A percentile compares a stretch with the other conserved stretches of the same genome.
Evolutionary conservation across 2,329 filamentous ascomycete genomes (phyloP).

Genomic region (Aureobasidium vineae): DNA sequence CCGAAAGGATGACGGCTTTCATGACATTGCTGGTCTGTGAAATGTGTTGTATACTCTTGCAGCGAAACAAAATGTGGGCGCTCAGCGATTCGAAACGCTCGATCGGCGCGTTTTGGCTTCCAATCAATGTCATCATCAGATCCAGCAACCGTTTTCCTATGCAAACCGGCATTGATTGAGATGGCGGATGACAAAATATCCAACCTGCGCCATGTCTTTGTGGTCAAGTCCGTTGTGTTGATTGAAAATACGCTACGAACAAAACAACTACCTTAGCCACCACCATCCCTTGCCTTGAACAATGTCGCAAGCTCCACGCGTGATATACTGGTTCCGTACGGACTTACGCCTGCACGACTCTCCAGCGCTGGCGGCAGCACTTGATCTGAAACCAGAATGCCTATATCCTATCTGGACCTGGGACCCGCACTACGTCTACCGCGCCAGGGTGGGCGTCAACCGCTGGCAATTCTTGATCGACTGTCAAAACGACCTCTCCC

Average conservation of each 20-base stretch:
- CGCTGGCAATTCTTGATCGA: constrained; percentile 75
- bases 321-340: constrained; percentile 77
- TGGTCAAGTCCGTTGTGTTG: neutral
- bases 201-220: neutral
- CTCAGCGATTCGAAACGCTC: neutral
- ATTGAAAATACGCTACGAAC: neutral
- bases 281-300: neutral
- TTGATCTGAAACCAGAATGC: constrained; percentile 65
- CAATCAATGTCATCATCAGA: constrained; percentile 22
- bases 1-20: no score
- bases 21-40: no score
- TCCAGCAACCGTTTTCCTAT: constrained; percentile 4
- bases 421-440: constrained; percentile 78
- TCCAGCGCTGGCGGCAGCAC: constrained; percentile 67
- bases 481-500: constrained; percentile 68
- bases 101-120: constrained; percentile 6
- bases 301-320: constrained; percentile 46
- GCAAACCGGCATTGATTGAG: neutral
- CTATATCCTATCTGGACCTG: constrained; percentile 77
- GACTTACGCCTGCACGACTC: constrained; percentile 76
- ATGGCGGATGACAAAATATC: neutral
- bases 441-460: constrained; percentile 66
- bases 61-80: no score
- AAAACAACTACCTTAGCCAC: neutral
- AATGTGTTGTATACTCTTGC: no score